These are phyloP conservation scores for Noccaea bulbosa DNA, from an alignment of 345 rosid genomes.

Conservation along the genomic window DNA sequence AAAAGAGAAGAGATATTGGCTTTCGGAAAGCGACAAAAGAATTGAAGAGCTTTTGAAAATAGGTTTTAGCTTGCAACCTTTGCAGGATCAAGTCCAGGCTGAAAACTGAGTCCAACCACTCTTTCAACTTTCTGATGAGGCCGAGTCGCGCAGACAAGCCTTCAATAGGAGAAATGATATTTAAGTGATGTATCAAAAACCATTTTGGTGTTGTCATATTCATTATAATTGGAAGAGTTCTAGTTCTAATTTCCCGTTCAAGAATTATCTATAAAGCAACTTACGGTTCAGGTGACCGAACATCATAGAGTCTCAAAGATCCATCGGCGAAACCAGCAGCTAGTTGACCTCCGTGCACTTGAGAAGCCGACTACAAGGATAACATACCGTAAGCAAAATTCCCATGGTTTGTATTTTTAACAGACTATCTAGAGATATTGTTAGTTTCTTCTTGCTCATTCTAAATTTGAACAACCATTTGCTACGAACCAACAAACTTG, in stretches of 20 bases:
- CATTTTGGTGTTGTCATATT: conserved; percentile 3
- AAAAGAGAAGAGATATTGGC: not conserved
- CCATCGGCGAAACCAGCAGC: conserved; percentile 95
- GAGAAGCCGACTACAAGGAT: conserved; percentile 83
- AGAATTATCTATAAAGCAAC: conserved; percentile 38
- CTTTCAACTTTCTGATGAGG: conserved; percentile 80
- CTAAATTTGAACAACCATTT: conserved; percentile 15
- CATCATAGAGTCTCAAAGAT: conserved; percentile 87
- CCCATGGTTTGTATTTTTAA: not conserved
- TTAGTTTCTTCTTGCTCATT: conserved; percentile 26
- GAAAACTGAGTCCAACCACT: conserved; percentile 94
- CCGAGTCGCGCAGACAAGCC: conserved; percentile 74
- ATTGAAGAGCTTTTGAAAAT: conserved; percentile 3
- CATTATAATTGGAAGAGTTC: conserved; percentile 6
- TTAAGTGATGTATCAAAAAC: conserved; percentile 11
- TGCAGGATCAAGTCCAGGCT: conserved; percentile 90
- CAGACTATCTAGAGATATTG: conserved; percentile 16
- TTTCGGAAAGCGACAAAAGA: not conserved
- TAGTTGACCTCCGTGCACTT: conserved; percentile 84
- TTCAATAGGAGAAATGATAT: conserved; percentile 40
- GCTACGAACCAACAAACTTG: conserved; percentile 21
- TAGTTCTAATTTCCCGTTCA: not conserved
- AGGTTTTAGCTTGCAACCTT: conserved; percentile 57
- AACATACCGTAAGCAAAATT: conserved; percentile 22
- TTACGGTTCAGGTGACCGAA: conserved; percentile 88